Evolutionary conservation across 805 yeast species (phyloP), one percentile per base, ranked within the genome.

Genomic region (Metschnikowia noctiluminum): DNA sequence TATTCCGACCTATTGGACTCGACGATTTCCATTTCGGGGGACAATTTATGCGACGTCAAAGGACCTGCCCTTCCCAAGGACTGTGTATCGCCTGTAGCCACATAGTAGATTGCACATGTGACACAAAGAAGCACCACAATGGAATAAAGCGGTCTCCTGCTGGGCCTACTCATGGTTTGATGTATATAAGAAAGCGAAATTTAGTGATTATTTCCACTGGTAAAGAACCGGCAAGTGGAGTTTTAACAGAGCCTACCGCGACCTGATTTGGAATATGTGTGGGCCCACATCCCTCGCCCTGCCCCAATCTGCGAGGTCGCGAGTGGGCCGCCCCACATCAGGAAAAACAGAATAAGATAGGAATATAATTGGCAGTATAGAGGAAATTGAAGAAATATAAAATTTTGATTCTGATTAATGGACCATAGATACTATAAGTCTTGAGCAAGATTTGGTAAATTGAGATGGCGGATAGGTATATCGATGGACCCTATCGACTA

Each of bases 91-190:
- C 58, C 54, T 6, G 58, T 46, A 13, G 59, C 57, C 13, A 57
- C 55, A 30, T 40, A 57, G 50, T 55, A 57, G 37, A 57, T 45
- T 42, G 60, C 53, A 38, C 60, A 53, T 9, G 51, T 21, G 26
- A 57, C 56, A 10, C 50, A 44, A 11, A 52, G 26, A 35, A 57
- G 35, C 14, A 56, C 46, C 11, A 55, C 28, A 13, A 55, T 34
- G 39, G 56, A 42, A 40, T 47, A 49, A 30, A 55, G 40, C 37
- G 53, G 59, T 43, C 51, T 53, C 28, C 54, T 45, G 35, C 15
- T 51, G 26, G 38, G 39, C 34, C 52, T 45, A 13, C 44, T 27
- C 46, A 49, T 38, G 21, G 21, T 21, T 21, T 21, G 21, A 21
- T 21, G 21, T 21, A 21, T 21, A 21, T 21, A 21, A 3, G 21